Conservation (phyloP, 208 protist species). For the Balamuthia mandrillaris region DNA sequence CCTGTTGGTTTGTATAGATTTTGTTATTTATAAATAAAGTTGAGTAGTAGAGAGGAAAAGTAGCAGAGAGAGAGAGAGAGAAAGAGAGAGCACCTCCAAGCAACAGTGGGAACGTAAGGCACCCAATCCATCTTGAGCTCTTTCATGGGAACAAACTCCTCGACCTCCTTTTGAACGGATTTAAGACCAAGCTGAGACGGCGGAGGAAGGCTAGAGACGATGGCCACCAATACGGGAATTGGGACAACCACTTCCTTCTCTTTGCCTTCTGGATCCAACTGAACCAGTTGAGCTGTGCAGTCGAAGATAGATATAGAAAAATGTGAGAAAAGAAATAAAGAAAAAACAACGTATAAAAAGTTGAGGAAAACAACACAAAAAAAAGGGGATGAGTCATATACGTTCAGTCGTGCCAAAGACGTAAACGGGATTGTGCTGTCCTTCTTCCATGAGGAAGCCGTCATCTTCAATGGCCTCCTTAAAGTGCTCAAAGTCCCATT, state of each 20-base stretch:
- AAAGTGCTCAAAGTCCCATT: slow-evolving; percentile 52
- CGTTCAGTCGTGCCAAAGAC: slow-evolving; percentile 34
- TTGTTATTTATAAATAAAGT: neutral
- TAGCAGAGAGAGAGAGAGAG: neutral
- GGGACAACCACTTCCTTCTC: slow-evolving; percentile 24
- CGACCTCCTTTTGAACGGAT: slow-evolving; percentile 44
- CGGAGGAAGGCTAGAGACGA: slow-evolving; percentile 37
- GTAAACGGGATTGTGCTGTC: slow-evolving; percentile 15
- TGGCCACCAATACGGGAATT: slow-evolving; percentile 38
- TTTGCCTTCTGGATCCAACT: too few relatives aligned
- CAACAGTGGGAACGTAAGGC: slow-evolving; percentile 34
- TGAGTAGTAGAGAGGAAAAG: neutral
- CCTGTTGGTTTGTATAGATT: neutral
- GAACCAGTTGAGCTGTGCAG: neutral
- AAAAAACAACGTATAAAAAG: neutral
- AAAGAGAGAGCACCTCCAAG: slow-evolving; percentile 30
- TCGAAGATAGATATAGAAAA: slow-evolving; percentile 21
- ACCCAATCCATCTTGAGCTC: slow-evolving; percentile 50
- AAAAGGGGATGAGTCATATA: neutral
- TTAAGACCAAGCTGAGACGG: slow-evolving; percentile 36
- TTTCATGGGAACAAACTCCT: slow-evolving; percentile 50
- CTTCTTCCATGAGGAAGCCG: slow-evolving; percentile 2
- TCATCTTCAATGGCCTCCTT: slow-evolving; percentile 30
- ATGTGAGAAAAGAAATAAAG: neutral
- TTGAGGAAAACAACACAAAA: neutral